Percentiles rank a stretch among this genome's conserved stretches.
Evolutionary conservation across 2,329 filamentous ascomycete genomes (phyloP).

Genomic region (Apiospora aurea): DNA sequence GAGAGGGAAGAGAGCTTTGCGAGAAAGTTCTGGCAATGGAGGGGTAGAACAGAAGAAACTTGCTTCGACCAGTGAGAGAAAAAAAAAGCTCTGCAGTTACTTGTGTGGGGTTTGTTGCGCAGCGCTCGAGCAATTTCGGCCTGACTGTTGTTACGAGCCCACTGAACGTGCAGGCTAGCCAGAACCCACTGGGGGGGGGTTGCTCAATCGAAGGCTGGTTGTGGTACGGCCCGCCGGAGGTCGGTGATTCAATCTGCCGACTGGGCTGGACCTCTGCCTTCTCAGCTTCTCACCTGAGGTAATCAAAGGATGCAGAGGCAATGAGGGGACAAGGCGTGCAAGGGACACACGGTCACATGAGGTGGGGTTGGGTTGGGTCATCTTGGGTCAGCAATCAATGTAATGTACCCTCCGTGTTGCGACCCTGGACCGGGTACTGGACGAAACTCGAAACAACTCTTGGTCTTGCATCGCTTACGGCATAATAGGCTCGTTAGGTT

Average conservation of each 20-base stretch:
- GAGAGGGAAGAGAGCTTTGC: conserved; percentile 20
- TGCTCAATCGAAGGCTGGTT: not conserved
- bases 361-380: not conserved
- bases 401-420: conserved; percentile 7
- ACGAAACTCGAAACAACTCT: conserved; percentile 15
- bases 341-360: not conserved
- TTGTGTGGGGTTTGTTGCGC: conserved; percentile 5
- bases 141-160: not conserved
- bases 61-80: conserved; percentile 22
- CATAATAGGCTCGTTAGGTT: conserved; percentile 9
- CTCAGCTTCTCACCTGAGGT: not conserved
- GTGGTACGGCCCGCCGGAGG: conserved; percentile 1
- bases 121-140: not conserved
- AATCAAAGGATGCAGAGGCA: not conserved
- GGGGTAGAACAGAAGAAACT: conserved; percentile 26
- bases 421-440: conserved; percentile 12
- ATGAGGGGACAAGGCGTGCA: no score
- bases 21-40: conserved; percentile 21
- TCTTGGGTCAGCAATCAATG: not conserved
- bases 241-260: conserved; percentile 24
- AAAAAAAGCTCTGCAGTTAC: conserved; percentile 19
- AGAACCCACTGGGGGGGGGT: no score
- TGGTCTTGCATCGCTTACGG: conserved; percentile 16
- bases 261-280: not conserved
- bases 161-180: not conserved